phyloP scores from a whole-genome alignment of 1,284 basidiomycete genomes.

The Heterobasidion parviporum region DNA sequence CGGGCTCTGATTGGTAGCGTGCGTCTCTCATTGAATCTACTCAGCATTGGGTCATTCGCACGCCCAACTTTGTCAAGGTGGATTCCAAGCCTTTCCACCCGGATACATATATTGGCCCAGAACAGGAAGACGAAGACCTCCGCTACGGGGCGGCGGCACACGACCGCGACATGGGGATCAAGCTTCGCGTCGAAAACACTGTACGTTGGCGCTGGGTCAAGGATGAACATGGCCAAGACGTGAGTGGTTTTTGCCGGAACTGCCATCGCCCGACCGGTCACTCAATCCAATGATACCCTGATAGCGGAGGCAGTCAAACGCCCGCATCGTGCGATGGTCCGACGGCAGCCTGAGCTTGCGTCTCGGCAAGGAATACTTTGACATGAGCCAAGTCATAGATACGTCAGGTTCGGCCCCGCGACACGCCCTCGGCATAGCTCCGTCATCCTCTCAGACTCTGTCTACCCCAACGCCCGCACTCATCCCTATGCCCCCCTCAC shows the following conservation, averaged over 20 bases:
- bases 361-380: slow-evolving; percentile 86
- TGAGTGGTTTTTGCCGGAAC: slow-evolving; percentile 28
- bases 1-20: neutral
- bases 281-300: slow-evolving; percentile 4
- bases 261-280: slow-evolving; percentile 1
- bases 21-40: slow-evolving; percentile 1
- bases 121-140: slow-evolving; percentile 64
- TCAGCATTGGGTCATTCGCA: slow-evolving; percentile 75
- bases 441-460: slow-evolving; percentile 24
- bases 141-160: slow-evolving; percentile 35
- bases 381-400: slow-evolving; percentile 73
- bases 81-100: slow-evolving; percentile 79
- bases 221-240: slow-evolving; percentile 60
- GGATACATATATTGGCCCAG: slow-evolving; percentile 73
- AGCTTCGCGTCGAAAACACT: slow-evolving; percentile 85
- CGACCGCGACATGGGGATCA: slow-evolving; percentile 67
- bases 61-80: slow-evolving; percentile 79
- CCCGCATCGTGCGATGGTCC: slow-evolving; percentile 85
- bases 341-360: slow-evolving; percentile 84
- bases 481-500: slow-evolving; percentile 13
- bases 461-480: slow-evolving; percentile 29
- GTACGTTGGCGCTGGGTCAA: slow-evolving; percentile 86
- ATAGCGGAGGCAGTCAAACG: slow-evolving; percentile 77
- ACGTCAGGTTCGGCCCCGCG: slow-evolving; percentile 54
- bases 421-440: slow-evolving; percentile 39